Evolutionary conservation across 768 basidiomycete genomes (phyloP).

Genomic region (Leccinum aurantiacum): DNA sequence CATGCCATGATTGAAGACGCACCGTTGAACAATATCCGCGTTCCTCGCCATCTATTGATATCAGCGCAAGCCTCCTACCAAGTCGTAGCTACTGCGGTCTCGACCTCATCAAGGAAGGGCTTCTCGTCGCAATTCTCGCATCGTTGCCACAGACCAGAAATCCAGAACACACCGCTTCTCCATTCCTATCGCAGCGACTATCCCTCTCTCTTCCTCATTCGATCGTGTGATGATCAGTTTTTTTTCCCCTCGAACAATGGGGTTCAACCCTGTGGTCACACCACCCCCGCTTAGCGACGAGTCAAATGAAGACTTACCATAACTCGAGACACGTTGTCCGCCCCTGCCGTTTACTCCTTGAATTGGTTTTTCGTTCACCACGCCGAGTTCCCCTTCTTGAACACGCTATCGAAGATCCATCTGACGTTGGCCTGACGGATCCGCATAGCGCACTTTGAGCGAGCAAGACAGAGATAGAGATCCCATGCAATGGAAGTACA

Average conservation of each 20-base stretch:
- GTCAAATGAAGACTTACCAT: constrained; percentile 10
- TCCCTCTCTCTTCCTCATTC: background rate
- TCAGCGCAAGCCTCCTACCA: background rate
- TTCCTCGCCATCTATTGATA: constrained; percentile 11
- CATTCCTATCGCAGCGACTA: background rate
- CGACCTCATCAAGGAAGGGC: background rate
- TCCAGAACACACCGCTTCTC: background rate
- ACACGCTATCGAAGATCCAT: background rate
- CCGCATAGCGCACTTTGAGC: constrained; percentile 14
- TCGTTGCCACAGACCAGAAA: background rate
- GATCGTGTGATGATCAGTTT: constrained; percentile 11
- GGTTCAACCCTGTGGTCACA: constrained; percentile 2
- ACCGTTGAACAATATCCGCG: constrained; percentile 12
- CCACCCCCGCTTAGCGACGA: constrained; percentile 4
- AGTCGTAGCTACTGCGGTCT: background rate
- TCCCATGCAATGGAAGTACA: background rate
- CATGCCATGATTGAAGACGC: background rate
- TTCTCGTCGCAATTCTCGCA: background rate
- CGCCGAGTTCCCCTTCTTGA: background rate
- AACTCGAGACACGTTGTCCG: constrained; percentile 15
- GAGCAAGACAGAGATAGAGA: background rate
- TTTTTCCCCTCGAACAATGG: background rate
- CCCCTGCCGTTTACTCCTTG: background rate
- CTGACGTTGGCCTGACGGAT: background rate
- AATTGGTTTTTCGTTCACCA: background rate